These are phyloP conservation scores for Pouteria glomerata DNA, from an alignment of 148 eudicot species.

Conservation along the genomic window DNA sequence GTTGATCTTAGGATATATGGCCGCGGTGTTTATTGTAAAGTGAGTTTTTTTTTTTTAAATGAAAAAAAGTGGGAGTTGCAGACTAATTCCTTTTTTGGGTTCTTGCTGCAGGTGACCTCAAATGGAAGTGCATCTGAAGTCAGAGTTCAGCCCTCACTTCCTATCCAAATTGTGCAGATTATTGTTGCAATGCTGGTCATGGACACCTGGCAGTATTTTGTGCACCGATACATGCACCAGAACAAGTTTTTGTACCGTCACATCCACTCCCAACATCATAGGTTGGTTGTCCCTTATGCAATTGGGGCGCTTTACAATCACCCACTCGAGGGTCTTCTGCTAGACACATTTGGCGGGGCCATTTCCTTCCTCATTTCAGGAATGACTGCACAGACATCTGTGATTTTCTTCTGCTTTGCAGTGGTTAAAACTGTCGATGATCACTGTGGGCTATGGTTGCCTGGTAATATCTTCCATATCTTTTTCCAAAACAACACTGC, in stretches of 20 bases:
- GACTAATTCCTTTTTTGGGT: background rate
- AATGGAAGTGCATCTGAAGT: slow-evolving; percentile 14
- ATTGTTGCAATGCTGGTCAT: slow-evolving; percentile 43
- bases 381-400: slow-evolving; percentile 47
- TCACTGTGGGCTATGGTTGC: slow-evolving; percentile 53
- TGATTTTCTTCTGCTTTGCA: slow-evolving; percentile 52
- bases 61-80: background rate
- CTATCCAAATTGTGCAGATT: slow-evolving; percentile 35
- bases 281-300: slow-evolving; percentile 41
- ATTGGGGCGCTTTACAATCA: slow-evolving; percentile 58
- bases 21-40: background rate
- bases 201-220: slow-evolving; percentile 53
- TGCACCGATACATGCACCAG: slow-evolving; percentile 54
- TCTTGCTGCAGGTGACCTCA: slow-evolving; percentile 35
- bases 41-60: too few species aligned
- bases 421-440: slow-evolving; percentile 49
- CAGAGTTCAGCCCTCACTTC: slow-evolving; percentile 30
- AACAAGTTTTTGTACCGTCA: slow-evolving; percentile 46
- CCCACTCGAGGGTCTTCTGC: slow-evolving; percentile 44
- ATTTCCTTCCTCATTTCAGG: slow-evolving; percentile 44
- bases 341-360: slow-evolving; percentile 49
- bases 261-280: slow-evolving; percentile 51
- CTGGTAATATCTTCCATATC: slow-evolving; percentile 48
- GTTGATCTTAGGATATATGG: background rate
- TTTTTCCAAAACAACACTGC: slow-evolving; percentile 48